Evolutionary conservation across 2,329 filamentous ascomycete species (phyloP), one percentile per base, ranked within the genome.

Genomic region (Penicillium sp.): DNA sequence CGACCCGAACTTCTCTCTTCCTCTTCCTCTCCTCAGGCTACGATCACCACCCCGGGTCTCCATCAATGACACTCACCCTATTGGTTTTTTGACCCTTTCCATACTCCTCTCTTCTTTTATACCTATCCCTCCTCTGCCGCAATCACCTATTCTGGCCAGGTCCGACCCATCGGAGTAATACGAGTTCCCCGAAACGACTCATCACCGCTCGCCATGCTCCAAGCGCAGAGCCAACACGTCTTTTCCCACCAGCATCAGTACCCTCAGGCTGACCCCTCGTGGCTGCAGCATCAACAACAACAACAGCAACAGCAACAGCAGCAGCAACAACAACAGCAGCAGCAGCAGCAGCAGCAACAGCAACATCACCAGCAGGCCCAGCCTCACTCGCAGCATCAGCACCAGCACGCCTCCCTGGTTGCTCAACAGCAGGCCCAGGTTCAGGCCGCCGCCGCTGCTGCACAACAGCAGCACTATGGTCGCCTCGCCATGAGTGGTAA

Each of bases 401-500:
- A 73, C 59, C 71, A 74, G 63, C 71, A 74, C 59, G 65, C 70
- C 54, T 73, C 72, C 71, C 75, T 62, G 74, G 76, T 67, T 71
- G 79, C 66, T 51, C 73, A 75, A 54, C 73, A 75, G 54, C 84
- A 87, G 71, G 80, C 77, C 34, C 79, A 83, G 56, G 74, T 77
- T 45, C 80, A 84, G 55, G 68, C 78, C 33, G 64, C 73, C 36
- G 70, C 74, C 2, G 68, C 75, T 4, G 67, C 69, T 5, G 70
- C 74, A 29, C 74, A 79, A 57, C 74, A 78, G 54, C 76, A 78
- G 63, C 81, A 87, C 70, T 92, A 90, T 74, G 87, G 83, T 70
- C 87, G 89, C 59, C 83, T 95, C 63, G 82, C 87, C 42, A 81
- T 82, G 65, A 85, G 79, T 59, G 85, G 85, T 66, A 85, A 83